Evolutionary conservation across 2,329 filamentous ascomycete species (phyloP).

Genomic region (Sarocladium brachiariae): DNA sequence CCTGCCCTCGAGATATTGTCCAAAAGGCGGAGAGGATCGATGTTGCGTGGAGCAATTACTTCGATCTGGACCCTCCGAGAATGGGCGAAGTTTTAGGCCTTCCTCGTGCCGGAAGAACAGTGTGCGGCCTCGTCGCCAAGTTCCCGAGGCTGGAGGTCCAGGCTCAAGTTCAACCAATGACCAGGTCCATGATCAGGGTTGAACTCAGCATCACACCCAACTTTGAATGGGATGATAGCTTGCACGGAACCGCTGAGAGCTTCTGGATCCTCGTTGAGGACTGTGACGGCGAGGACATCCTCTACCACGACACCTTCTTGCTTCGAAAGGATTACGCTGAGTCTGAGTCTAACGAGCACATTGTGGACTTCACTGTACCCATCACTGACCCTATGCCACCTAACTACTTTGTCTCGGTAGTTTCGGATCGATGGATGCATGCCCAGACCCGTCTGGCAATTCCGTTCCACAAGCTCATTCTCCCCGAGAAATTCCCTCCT

Average conservation of each 20-base stretch:
- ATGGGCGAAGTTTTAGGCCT: slow-evolving; percentile 93
- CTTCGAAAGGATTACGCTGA: slow-evolving; percentile 83
- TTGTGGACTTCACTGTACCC: slow-evolving; percentile 92
- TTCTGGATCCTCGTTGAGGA: slow-evolving; percentile 99
- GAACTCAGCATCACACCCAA: slow-evolving; percentile 89
- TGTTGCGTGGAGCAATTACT: slow-evolving; percentile 88
- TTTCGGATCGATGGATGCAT: slow-evolving; percentile 98
- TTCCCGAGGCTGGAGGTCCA: slow-evolving; percentile 91
- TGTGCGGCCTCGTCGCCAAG: slow-evolving; percentile 81
- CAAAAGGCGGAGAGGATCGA: slow-evolving; percentile 93
- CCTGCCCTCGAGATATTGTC: slow-evolving; percentile 76
- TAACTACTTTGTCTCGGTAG: slow-evolving; percentile 93
- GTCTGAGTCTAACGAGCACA: slow-evolving; percentile 82
- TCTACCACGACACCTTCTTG: slow-evolving; percentile 92
- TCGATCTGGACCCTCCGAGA: slow-evolving; percentile 89
- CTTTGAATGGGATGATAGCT: slow-evolving; percentile 87
- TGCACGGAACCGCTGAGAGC: slow-evolving; percentile 82
- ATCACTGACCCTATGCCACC: slow-evolving; percentile 97
- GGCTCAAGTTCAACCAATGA: slow-evolving; percentile 90
- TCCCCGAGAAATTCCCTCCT: slow-evolving; percentile 91
- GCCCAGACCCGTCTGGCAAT: slow-evolving; percentile 89
- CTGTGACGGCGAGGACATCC: slow-evolving; percentile 90
- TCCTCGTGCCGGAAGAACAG: slow-evolving; percentile 77
- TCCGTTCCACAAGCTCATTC: slow-evolving; percentile 88
- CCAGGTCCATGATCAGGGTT: slow-evolving; percentile 83